phyloP scores from a whole-genome alignment of 306 rosid genomes.

The Astragalus glycyphyllos region DNA sequence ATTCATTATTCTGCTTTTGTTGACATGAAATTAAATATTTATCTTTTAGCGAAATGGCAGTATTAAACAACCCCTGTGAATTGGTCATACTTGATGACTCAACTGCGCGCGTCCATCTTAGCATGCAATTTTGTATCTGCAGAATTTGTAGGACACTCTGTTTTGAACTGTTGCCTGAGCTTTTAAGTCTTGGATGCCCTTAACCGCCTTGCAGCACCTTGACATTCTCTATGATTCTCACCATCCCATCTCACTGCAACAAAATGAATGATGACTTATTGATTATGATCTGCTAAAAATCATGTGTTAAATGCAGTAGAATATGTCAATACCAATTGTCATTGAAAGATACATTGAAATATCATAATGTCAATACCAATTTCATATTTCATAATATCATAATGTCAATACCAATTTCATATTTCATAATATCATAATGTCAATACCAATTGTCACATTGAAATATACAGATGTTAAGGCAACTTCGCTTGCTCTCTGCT shows the following conservation, averaged over 20 bases:
- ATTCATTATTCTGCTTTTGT: conserved; percentile 15
- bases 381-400: no score
- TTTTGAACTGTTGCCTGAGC: conserved; percentile 26
- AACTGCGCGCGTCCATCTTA: not conserved
- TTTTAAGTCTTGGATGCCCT: conserved; percentile 33
- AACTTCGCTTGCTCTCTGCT: no score
- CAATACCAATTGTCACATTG: no score
- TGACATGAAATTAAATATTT: conserved; percentile 24
- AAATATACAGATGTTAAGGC: no score
- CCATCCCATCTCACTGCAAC: conserved; percentile 23
- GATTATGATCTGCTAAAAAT: not conserved
- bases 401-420: no score
- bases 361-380: no score
- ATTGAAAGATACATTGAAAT: no score
- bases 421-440: no score
- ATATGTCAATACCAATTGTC: no score
- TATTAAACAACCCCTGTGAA: not conserved
- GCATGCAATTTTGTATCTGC: not conserved
- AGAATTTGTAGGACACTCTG: conserved; percentile 3
- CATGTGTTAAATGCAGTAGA: not conserved
- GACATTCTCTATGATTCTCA: conserved; percentile 22
- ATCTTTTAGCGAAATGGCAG: conserved; percentile 13
- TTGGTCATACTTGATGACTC: conserved; percentile 7
- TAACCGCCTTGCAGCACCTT: conserved; percentile 35
- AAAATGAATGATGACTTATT: conserved; percentile 28